Evolutionary conservation across 768 basidiomycete genomes (phyloP).

Genomic region (Trametes sanguinea): DNA sequence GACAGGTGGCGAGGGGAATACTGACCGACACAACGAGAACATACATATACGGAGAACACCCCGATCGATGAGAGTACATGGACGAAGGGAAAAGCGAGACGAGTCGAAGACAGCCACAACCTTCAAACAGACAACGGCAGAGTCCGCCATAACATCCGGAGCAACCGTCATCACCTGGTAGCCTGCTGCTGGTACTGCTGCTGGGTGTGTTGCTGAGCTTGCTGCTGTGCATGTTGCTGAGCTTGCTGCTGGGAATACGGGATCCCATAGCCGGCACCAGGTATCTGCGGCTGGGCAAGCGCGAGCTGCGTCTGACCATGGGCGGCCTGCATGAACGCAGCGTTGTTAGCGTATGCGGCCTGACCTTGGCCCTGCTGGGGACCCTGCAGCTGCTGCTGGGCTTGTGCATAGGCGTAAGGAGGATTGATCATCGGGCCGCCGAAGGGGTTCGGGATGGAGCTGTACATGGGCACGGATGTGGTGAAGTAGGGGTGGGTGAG

Average conservation of each 20-base stretch:
- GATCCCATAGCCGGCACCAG: slow-evolving; percentile 19
- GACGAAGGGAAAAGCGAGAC: background rate
- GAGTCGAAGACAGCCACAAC: background rate
- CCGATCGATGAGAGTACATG: slow-evolving; percentile 15
- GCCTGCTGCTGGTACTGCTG: slow-evolving; percentile 11
- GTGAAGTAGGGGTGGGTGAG: slow-evolving; percentile 91
- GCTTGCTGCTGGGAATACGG: slow-evolving; percentile 17
- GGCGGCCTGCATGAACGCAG: slow-evolving; percentile 24
- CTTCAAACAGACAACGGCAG: background rate
- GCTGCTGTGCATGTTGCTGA: background rate
- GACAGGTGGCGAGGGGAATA: background rate
- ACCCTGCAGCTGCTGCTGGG: slow-evolving; percentile 48
- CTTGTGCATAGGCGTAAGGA: slow-evolving; percentile 45
- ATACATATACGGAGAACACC: background rate
- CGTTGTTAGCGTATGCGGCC: slow-evolving; percentile 26
- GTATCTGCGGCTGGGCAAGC: slow-evolving; percentile 19
- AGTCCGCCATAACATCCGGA: background rate
- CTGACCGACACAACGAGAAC: background rate
- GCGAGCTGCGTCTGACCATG: slow-evolving; percentile 12
- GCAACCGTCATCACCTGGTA: background rate
- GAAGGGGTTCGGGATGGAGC: slow-evolving; percentile 63
- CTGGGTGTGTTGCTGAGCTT: background rate
- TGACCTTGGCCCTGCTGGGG: slow-evolving; percentile 41
- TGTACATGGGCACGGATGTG: slow-evolving; percentile 51
- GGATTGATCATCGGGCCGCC: slow-evolving; percentile 51